Base-by-base conservation (phyloP, 1,284 basidiomycete genomes). In the Papiliotrema laurentii region DNA sequence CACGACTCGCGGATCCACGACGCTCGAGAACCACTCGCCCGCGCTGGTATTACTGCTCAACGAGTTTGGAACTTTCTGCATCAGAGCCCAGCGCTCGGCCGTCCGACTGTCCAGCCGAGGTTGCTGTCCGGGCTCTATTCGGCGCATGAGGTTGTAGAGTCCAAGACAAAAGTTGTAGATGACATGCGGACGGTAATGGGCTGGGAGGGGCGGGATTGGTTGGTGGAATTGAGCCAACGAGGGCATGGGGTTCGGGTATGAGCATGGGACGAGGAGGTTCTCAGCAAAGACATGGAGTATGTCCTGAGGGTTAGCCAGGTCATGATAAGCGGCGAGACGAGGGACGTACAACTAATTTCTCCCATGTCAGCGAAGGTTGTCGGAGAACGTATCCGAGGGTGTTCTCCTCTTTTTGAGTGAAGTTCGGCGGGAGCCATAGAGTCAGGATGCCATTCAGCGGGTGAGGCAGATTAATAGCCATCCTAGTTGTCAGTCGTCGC, bases 221-320 rank as follows among this genome's bases (percentile, higher is more conserved):
- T 65, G 50, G 49, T 67, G 64, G 31, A 72, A 62, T 24, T 60
- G 60, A 3, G 58, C 45, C 18, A 63, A 53, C 11, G 65, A 56
- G 1, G 69, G 68, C 28, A 72, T 57, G 9, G 69, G 69, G 43
- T 68, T 68, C n/a, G 69, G 69, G 43, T 72, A 72, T 10, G 57
- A 57, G 41, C 60, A 61, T 0, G 69, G 66, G 7, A 59, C 56
- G 3, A 72, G 55, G 2, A 72, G 61, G 49, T 70, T 63, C 38
- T 66, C 61, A 9, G 61, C 55, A 28, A 72, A 66, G 18, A 63
- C 28, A 43, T 72, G 69, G 2, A 72, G 49, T 4, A 60, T 49
- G 14, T 65, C 57, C 69, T 71, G 56, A 9, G 22, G 25, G 42
- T 60, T 41, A 59, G 52, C 27, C 2, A 41, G 33, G n/a, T 22